Base-by-base conservation (phyloP, 176 grass and related monocot genomes). In the Cymbopogon citratus region DNA sequence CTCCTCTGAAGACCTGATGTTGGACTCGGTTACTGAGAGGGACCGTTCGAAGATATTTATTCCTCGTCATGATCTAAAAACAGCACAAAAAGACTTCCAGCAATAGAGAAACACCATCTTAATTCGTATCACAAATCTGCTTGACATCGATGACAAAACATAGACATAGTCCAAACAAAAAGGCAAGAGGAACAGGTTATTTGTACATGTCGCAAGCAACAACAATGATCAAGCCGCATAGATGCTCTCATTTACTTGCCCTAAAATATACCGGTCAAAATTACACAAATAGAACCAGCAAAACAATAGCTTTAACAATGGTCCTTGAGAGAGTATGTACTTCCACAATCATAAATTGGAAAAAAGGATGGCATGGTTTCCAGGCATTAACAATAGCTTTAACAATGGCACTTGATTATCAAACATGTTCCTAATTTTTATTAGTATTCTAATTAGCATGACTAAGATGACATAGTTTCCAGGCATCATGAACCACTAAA, bases 1-100 rank as follows among this genome's bases (percentile, higher is more conserved):
- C 35, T 15, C 43, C 28, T 16, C 57, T 14, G 68, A 45, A 19
- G 56, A 78, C 43, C 56, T 43, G 64, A 34, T 0, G 64, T 8
- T 23, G 31, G 3, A 5, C 24, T 23, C 21, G 18, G 29, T 36
- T 23, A 18, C 6, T 4, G 72, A 89, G 49, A 65, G 67, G 41
- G 73, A 82, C 83, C 14, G 66, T 82, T 4, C 3, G 54, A 49
- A 43, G 38, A 76, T 84, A 61, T 69, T 27, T 69, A 59, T 60
- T 19, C n/a, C n/a, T 24, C n/a, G 9, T 12, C 8, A 24, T 6
- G 12, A 10, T 28, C 56, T 24, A 26, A 26, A 60, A 61, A n/a
- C 19, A 56, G 51, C 51, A 8, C 31, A 23, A 57, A 54, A 25
- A 59, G 51, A 54, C 7, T 54, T 25, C n/a, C n/a, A 60, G 8